phyloP scores from a whole-genome alignment of 495 filamentous ascomycete genomes.

The Trichoderma erinaceum region DNA sequence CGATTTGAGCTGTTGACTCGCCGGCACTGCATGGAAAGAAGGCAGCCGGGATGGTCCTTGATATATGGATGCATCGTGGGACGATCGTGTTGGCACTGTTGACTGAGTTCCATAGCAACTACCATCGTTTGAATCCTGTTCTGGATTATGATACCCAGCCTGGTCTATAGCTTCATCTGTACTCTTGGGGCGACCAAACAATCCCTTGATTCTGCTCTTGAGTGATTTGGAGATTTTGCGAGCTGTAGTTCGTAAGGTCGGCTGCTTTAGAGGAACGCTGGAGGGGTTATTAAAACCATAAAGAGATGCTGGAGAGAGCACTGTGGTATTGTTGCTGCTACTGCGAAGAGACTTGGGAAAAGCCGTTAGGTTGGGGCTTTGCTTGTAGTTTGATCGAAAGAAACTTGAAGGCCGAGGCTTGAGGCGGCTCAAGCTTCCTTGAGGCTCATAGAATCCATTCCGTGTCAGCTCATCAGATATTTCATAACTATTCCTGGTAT shows the following conservation, averaged over 20 bases:
- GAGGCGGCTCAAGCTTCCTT: conserved; percentile 20
- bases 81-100: not conserved
- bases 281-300: conserved; percentile 14
- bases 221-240: conserved; percentile 56
- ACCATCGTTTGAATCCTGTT: not conserved
- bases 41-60: conserved; percentile 38
- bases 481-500: conserved; percentile 30
- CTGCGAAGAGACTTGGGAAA: conserved; percentile 50
- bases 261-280: conserved; percentile 22
- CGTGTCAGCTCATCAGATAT: conserved; percentile 44
- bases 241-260: conserved; percentile 44
- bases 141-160: conserved; percentile 41
- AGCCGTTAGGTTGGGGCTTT: not conserved
- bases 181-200: conserved; percentile 46
- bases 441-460: conserved; percentile 39
- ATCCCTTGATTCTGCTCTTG: conserved; percentile 53
- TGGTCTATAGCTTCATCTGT: conserved; percentile 32
- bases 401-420: conserved; percentile 44
- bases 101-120: not conserved
- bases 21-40: conserved; percentile 33
- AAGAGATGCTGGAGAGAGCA: conserved; percentile 23
- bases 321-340: conserved; percentile 31
- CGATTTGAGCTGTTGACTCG: conserved; percentile 36
- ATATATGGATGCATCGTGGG: conserved; percentile 25
- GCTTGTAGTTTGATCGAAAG: conserved; percentile 32